These are phyloP conservation scores for Macadamia integrifolia DNA, from an alignment of 164 flowering plant species.

Conservation along the genomic window DNA sequence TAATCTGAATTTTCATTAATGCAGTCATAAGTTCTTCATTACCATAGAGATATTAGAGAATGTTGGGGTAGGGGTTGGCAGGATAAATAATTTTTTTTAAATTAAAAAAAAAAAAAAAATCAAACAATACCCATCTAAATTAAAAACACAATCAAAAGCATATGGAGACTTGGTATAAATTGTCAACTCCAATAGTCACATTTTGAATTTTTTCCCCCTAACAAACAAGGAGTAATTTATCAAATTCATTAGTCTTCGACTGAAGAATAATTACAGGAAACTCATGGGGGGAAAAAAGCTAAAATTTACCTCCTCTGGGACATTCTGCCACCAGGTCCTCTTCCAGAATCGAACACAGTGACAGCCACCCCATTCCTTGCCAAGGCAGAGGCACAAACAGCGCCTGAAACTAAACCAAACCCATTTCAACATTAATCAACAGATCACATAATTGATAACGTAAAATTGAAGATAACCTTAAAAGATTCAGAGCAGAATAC, in stretches of 20 bases:
- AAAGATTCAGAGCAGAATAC: background rate
- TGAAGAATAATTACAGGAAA: too few species aligned
- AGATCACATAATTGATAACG: background rate
- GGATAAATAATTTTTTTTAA: background rate
- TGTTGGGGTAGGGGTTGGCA: background rate
- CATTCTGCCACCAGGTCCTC: constrained; percentile 94
- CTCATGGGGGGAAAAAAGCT: background rate
- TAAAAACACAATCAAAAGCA: too few species aligned
- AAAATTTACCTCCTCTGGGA: constrained; percentile 62
- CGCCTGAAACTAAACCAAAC: constrained; percentile 66
- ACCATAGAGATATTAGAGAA: background rate
- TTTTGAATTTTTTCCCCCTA: too few species aligned
- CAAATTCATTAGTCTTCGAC: too few species aligned
- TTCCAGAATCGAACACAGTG: constrained; percentile 69
- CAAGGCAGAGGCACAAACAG: constrained; percentile 67
- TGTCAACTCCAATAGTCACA: too few species aligned
- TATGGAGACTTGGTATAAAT: too few species aligned
- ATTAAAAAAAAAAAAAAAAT: too few species aligned
- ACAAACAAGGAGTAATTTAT: too few species aligned
- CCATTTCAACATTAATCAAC: background rate
- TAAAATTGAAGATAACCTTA: background rate
- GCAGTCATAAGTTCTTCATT: too few species aligned
- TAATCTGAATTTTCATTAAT: too few species aligned
- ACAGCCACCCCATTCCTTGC: constrained; percentile 70
- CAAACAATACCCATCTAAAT: too few species aligned